Evolutionary conservation across 2,329 filamentous ascomycete genomes (phyloP).

Genomic region (Diplodia corticola): DNA sequence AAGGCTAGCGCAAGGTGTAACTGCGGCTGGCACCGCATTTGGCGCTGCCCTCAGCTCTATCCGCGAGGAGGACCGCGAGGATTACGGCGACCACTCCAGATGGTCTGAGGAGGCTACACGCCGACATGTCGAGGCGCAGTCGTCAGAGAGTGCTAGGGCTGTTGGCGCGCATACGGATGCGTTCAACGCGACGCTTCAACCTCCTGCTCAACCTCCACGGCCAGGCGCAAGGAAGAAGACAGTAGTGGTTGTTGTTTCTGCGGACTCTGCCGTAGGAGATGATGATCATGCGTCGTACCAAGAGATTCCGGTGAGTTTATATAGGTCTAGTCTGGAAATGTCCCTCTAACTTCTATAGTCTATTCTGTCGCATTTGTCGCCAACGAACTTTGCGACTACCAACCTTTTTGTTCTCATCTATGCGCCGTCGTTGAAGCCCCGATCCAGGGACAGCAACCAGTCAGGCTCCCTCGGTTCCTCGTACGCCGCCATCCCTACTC

Average conservation of each 20-base stretch:
- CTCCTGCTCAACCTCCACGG: background rate
- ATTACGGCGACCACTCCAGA: slow-evolving; percentile 81
- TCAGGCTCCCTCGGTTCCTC: slow-evolving; percentile 72
- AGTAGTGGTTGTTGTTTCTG: slow-evolving; percentile 86
- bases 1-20: slow-evolving; percentile 76
- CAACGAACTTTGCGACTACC: slow-evolving; percentile 69
- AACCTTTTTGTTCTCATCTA: slow-evolving; percentile 90
- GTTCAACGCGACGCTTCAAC: slow-evolving; percentile 34
- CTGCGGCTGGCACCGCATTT: slow-evolving; percentile 78
- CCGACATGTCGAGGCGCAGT: slow-evolving; percentile 42
- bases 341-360: slow-evolving; percentile 42
- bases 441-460: slow-evolving; percentile 50
- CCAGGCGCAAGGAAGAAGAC: slow-evolving; percentile 56
- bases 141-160: slow-evolving; percentile 36
- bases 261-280: slow-evolving; percentile 57
- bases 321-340: background rate
- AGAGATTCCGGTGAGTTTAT: slow-evolving; percentile 59
- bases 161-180: slow-evolving; percentile 37
- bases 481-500: slow-evolving; percentile 76
- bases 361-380: slow-evolving; percentile 84
- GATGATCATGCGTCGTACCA: slow-evolving; percentile 17
- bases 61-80: slow-evolving; percentile 76
- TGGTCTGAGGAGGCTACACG: slow-evolving; percentile 90
- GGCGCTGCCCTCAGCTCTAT: slow-evolving; percentile 82
- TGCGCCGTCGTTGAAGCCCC: slow-evolving; percentile 64